Conservation (phyloP, 202 grass and related monocot genomes). For the Zizania palustris region DNA sequence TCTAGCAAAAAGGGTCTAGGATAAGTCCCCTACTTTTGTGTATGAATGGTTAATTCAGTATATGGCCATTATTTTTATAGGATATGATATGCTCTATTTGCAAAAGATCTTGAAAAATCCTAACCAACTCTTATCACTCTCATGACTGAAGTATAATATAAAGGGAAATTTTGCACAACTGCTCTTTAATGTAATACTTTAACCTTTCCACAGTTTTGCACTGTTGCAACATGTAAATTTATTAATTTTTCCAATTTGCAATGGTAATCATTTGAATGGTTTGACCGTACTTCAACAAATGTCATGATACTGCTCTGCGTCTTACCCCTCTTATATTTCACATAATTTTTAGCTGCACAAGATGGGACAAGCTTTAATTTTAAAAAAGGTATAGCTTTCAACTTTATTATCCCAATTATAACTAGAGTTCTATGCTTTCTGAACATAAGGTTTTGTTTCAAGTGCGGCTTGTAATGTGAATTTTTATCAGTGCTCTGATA, state of each 20-base stretch:
- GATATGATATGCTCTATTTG: constrained; percentile 13
- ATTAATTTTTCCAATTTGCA: background rate
- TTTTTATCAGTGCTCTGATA: constrained; percentile 8
- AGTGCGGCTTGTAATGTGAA: background rate
- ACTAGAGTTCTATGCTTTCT: constrained; percentile 9
- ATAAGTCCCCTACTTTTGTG: constrained; percentile 53
- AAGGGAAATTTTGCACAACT: background rate
- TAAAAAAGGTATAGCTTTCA: constrained; percentile 68
- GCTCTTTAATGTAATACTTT: background rate
- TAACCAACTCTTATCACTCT: constrained; percentile 11
- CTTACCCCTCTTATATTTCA: background rate
- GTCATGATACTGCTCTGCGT: background rate
- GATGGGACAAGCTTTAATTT: background rate
- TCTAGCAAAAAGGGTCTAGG: constrained; percentile 59
- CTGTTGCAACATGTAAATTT: background rate
- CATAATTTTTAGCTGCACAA: background rate
- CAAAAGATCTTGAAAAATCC: constrained; percentile 32
- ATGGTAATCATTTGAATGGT: background rate
- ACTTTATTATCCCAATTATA: background rate
- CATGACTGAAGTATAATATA: constrained; percentile 8
- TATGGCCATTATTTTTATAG: constrained; percentile 26
- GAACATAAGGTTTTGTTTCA: too few relatives aligned
- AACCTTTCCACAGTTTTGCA: constrained; percentile 10
- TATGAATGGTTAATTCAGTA: constrained; percentile 1
- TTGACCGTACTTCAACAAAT: constrained; percentile 2